A percentile compares a stretch with the other conserved stretches of the same genome.
These are phyloP conservation scores for Acacia pycnantha DNA, from an alignment of 331 rosid genomes.

Conservation along the genomic window DNA sequence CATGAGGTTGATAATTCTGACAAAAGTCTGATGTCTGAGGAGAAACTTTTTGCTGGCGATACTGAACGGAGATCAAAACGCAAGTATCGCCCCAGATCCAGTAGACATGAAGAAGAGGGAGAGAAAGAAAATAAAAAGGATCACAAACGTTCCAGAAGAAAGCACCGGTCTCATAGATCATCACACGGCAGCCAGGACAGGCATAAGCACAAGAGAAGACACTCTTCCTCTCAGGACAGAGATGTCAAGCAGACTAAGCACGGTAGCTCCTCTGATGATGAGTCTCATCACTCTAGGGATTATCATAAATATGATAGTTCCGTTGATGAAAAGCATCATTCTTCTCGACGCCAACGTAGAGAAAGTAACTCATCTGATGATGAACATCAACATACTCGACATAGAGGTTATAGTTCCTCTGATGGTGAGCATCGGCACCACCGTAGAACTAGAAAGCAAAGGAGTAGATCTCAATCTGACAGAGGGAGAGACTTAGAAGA, in stretches of 20 bases:
- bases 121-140: conserved; percentile 35
- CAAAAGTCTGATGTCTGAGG: conserved; percentile 42
- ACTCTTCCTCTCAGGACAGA: conserved; percentile 52
- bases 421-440: conserved; percentile 40
- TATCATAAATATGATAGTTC: conserved; percentile 30
- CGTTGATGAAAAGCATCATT: conserved; percentile 38
- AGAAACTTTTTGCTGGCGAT: conserved; percentile 36
- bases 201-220: conserved; percentile 58
- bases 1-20: conserved; percentile 46
- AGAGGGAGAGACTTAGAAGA: conserved; percentile 59
- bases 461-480: conserved; percentile 35
- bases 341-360: conserved; percentile 28
- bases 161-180: conserved; percentile 56
- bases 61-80: conserved; percentile 58
- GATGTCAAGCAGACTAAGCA: conserved; percentile 27
- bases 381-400: conserved; percentile 36
- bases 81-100: conserved; percentile 59
- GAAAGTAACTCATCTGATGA: conserved; percentile 37
- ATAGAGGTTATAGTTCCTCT: conserved; percentile 40
- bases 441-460: conserved; percentile 32
- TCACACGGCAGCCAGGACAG: conserved; percentile 49
- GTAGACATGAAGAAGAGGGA: conserved; percentile 44
- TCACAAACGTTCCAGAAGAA: conserved; percentile 56
- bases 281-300: conserved; percentile 29
- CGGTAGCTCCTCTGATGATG: conserved; percentile 44